Evolutionary conservation across 2,329 filamentous ascomycete genomes (phyloP), one percentile per base, ranked within the genome.

Genomic region (Neonectria coccinea): DNA sequence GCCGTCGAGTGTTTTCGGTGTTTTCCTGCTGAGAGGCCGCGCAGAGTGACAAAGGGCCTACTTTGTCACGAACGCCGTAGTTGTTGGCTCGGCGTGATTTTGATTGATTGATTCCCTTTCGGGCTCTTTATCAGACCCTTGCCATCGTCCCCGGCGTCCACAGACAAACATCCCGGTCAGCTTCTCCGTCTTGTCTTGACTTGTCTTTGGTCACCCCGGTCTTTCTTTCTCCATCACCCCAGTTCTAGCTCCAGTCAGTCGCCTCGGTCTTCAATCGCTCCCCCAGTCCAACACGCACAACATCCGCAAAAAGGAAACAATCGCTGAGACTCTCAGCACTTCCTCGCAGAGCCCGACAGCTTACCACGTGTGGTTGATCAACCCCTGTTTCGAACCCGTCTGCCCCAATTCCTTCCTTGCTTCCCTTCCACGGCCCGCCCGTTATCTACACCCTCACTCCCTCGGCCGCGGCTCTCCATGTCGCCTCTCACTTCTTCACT

Each of bases 331-430:
- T 54, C 39, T 18, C 33, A 56, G 22, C 41, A 51, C 42, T 25
- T 25, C 25, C 25, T 25, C 25, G 25, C 25, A 25, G 25, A 25
- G 5, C 25, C 50, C 61, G 50, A 61, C 55, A 55, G 36, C 62
- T 58, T 18, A 44, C 59, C 59, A 62, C 59, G 50, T 62, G 63
- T 62, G 39, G 45, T 58, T 52, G 47, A 62, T 31, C 41, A 16
- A 50, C 22, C 33, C 25, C 29, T 33, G 48, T 33, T 51, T 51
- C 48, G 29, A 33, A 31, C 51, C 54, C 45, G 48, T 41, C 27
- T 20, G 42, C 27, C 25, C 25, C 25, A 25, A 25, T 25, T 39
- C 18, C 18, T 58, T 56, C 61, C 31, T 68, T 67, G 60, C 61
- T 5, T 25, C 25, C 25, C 53, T 59, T 56, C 9, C 47, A 45